Evolutionary conservation across 2,329 filamentous ascomycete genomes (phyloP).

Genomic region (Epichloe baconii): DNA sequence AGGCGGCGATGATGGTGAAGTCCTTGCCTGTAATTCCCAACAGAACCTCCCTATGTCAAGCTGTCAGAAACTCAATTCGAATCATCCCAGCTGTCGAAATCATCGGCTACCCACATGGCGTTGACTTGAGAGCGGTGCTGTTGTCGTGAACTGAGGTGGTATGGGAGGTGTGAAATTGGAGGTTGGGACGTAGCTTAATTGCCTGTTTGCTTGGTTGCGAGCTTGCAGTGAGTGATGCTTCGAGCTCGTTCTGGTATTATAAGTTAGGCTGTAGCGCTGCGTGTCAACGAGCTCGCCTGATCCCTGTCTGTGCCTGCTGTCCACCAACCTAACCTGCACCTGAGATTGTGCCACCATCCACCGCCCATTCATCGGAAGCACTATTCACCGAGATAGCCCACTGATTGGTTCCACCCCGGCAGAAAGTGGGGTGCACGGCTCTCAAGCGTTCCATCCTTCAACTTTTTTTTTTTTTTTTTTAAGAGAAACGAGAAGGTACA

Average conservation of each 20-base stretch:
- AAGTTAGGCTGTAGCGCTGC: slow-evolving; percentile 25
- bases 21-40: slow-evolving; percentile 98
- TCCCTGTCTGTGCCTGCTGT: not conserved
- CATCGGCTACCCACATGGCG: slow-evolving; percentile 5
- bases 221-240: not conserved
- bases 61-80: not conserved
- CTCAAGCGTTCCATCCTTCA: slow-evolving; percentile 15
- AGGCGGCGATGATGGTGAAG: slow-evolving; percentile 94
- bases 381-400: slow-evolving; percentile 11
- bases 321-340: not conserved
- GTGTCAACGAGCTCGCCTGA: slow-evolving; percentile 18
- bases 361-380: slow-evolving; percentile 22
- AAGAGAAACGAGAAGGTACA: not conserved
- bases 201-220: not conserved
- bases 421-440: slow-evolving; percentile 10
- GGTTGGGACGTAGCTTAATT: not conserved
- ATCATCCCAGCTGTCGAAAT: not conserved
- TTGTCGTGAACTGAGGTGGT: slow-evolving; percentile 1
- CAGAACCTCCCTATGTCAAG: slow-evolving; percentile 70
- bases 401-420: slow-evolving; percentile 13
- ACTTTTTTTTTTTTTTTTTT: slow-evolving; percentile 25
- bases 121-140: not conserved
- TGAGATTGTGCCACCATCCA: slow-evolving; percentile 19
- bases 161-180: slow-evolving; percentile 3
- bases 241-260: slow-evolving; percentile 2